phyloP scores from a whole-genome alignment of 2,329 filamentous ascomycete species.

The Tolypocladium nubicola region DNA sequence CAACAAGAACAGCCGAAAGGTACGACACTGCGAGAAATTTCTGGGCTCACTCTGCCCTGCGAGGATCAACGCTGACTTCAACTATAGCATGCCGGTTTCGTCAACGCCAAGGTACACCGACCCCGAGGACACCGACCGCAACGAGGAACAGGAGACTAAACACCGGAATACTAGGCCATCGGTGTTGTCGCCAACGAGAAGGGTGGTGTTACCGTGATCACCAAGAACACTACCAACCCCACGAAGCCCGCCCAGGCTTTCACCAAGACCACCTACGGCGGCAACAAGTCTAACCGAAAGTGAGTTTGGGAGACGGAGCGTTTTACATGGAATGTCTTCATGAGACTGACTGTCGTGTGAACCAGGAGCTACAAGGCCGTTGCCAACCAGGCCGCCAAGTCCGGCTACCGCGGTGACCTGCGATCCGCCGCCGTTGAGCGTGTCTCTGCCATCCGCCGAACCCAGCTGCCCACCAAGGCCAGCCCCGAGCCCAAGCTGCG shows the following conservation, averaged over 20 bases:
- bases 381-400: conserved; percentile 72
- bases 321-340: background rate
- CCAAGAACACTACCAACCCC: conserved; percentile 67
- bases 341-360: conserved; percentile 10
- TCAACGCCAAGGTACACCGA: conserved; percentile 74
- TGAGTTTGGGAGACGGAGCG: conserved; percentile 14
- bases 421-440: conserved; percentile 72
- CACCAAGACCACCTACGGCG: conserved; percentile 57
- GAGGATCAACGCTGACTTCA: conserved; percentile 21
- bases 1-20: conserved; percentile 89
- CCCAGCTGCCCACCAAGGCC: conserved; percentile 71
- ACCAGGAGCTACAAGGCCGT: conserved; percentile 78
- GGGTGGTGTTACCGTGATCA: conserved; percentile 68
- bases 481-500: conserved; percentile 63
- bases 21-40: conserved; percentile 24
- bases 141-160: conserved; percentile 4
- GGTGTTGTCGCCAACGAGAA: conserved; percentile 67
- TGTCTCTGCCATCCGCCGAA: conserved; percentile 72
- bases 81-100: conserved; percentile 74
- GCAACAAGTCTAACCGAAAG: conserved; percentile 67
- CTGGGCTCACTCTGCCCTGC: background rate
- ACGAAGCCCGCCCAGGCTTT: conserved; percentile 63
- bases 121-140: conserved; percentile 1
- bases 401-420: conserved; percentile 74
- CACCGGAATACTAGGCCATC: conserved; percentile 52